Percentiles rank a stretch among this genome's conserved stretches.
Conservation (phyloP, 2,329 filamentous ascomycete species). For the Colletotrichum scovillei region DNA sequence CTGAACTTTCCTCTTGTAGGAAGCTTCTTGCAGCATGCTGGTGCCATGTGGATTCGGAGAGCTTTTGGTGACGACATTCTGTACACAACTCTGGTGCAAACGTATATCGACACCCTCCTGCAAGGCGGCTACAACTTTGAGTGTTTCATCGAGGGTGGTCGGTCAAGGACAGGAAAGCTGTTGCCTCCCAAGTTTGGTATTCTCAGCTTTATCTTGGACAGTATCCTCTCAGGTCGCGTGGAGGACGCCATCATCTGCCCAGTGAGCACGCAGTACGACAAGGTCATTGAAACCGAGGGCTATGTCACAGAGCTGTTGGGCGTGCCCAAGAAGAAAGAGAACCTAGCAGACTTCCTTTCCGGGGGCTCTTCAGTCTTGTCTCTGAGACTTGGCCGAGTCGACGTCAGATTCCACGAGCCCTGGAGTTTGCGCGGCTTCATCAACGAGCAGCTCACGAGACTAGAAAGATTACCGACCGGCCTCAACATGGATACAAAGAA, state of each 20-base stretch:
- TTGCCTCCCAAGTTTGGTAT: slow-evolving; percentile 96
- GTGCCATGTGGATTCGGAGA: slow-evolving; percentile 95
- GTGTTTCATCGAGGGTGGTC: slow-evolving; percentile 96
- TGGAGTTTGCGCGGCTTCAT: slow-evolving; percentile 92
- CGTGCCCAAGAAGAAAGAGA: slow-evolving; percentile 95
- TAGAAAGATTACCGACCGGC: slow-evolving; percentile 61
- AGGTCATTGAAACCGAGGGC: slow-evolving; percentile 97
- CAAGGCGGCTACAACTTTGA: slow-evolving; percentile 95
- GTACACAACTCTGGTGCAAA: slow-evolving; percentile 92
- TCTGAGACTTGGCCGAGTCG: slow-evolving; percentile 88
- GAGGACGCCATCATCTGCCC: slow-evolving; percentile 94
- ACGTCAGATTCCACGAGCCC: slow-evolving; percentile 95
- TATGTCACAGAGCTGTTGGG: slow-evolving; percentile 96
- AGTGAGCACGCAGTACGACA: slow-evolving; percentile 98
- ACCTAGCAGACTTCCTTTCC: slow-evolving; percentile 88
- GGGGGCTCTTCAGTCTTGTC: slow-evolving; percentile 87
- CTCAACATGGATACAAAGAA: slow-evolving; percentile 59
- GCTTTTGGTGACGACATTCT: slow-evolving; percentile 93
- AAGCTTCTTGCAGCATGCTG: slow-evolving; percentile 92
- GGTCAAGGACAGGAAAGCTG: slow-evolving; percentile 93
- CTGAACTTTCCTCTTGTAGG: slow-evolving; percentile 94
- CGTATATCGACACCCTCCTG: slow-evolving; percentile 92
- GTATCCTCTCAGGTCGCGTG: slow-evolving; percentile 86
- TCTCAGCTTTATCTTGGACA: slow-evolving; percentile 90
- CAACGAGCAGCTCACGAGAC: slow-evolving; percentile 75